Evolutionary conservation across 116 monocot genomes (phyloP), one percentile per base, ranked within the genome.

Genomic region (Posidonia oceanica): DNA sequence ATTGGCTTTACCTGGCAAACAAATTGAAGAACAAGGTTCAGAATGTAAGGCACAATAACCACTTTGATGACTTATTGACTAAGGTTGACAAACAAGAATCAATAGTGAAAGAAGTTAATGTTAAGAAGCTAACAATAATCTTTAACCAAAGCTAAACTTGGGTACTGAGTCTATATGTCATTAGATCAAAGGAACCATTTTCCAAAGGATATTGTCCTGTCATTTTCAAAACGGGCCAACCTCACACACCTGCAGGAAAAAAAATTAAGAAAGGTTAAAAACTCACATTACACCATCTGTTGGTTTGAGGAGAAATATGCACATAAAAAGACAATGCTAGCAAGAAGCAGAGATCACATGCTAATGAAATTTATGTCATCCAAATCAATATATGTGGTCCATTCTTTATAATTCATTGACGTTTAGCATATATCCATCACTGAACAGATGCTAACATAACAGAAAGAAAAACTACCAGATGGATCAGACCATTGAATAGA

Each of bases 121-220:
- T 29, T 7, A 65, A 20, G 29, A n/a, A 64, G 55, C 63, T n/a
- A 21, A 39, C 16, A 20, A 40, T 14, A 52, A 71, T 36, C 16
- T 18, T 39, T 3, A 76, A 29, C 52, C 36, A 59, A 59, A 60
- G 22, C 39, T 70, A 64, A 60, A 98, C 90, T 93, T 98, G 93
- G 52, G 93, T 93, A 67, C 97, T 93, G 16, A 98, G 85, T 77
- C 97, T 83, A 77, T 98, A 98, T 69, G 97, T 98, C 97, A 93
- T 92, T 75, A 98, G 75, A 80, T 98, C 97, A 79, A 93, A 98
- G 54, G 97, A 74, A 20, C 97, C 97, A 84, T 98, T n/a, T n/a
- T n/a, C n/a, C 97, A 82, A 98, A 93, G n/a, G 97, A 98, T 80
- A 98, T 98, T 10, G 97, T 98, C 72, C 97, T 85, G 79, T 98